Conservation (phyloP, 1,284 basidiomycete species). For the Afroboletus lepidellus region DNA sequence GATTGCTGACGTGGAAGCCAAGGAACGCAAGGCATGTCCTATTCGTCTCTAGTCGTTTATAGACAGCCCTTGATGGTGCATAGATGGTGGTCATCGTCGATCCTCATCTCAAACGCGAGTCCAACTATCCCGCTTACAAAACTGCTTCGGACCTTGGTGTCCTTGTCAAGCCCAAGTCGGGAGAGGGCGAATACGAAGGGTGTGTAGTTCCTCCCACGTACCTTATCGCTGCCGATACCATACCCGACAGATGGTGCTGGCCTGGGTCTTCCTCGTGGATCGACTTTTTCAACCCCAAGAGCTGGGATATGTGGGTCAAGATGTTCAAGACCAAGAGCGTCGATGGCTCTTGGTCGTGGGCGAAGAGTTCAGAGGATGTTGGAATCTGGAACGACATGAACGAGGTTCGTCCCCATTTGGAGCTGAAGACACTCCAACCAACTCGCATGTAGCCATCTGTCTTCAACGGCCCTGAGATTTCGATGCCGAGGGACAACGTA, state of each 20-base stretch:
- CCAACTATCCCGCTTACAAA: slow-evolving; percentile 83
- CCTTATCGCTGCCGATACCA: neutral
- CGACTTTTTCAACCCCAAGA: slow-evolving; percentile 92
- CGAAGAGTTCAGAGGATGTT: slow-evolving; percentile 74
- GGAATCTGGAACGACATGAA: slow-evolving; percentile 99
- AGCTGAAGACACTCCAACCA: neutral
- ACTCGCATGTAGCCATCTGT: slow-evolving; percentile 74
- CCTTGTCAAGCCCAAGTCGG: slow-evolving; percentile 79
- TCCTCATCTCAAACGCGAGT: slow-evolving; percentile 88
- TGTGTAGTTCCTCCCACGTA: slow-evolving; percentile 6
- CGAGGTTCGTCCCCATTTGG: slow-evolving; percentile 56
- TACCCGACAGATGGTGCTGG: slow-evolving; percentile 80
- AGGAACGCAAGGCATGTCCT: slow-evolving; percentile 75
- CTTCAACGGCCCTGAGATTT: slow-evolving; percentile 98
- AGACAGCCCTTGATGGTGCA: neutral
- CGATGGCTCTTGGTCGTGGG: slow-evolving; percentile 65
- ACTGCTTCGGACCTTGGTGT: slow-evolving; percentile 80
- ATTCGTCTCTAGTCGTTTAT: neutral
- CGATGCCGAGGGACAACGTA: slow-evolving; percentile 91
- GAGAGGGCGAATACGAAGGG: slow-evolving; percentile 88
- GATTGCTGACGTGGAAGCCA: slow-evolving; percentile 84
- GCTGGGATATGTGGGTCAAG: slow-evolving; percentile 89
- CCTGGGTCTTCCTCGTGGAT: slow-evolving; percentile 93
- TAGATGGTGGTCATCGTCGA: slow-evolving; percentile 98
- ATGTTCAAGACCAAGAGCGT: slow-evolving; percentile 68